A percentile compares a stretch with the other conserved stretches of the same genome.
Evolutionary conservation across 2,329 filamentous ascomycete species (phyloP).

Genomic region (Apiospora saccharicola): DNA sequence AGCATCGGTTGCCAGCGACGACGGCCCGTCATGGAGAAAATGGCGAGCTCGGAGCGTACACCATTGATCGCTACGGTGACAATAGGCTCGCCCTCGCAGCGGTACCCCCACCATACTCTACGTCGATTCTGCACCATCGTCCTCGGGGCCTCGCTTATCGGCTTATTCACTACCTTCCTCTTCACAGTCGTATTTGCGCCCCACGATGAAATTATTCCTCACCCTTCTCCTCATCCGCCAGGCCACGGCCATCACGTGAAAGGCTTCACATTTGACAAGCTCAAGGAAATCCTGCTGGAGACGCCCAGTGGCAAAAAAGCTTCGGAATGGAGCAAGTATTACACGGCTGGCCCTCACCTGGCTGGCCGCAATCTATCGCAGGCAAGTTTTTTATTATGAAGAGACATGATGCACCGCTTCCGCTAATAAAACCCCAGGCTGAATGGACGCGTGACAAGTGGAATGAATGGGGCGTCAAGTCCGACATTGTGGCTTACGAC

Average conservation of each 20-base stretch:
- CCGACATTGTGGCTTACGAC: constrained; percentile 74
- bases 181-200: constrained; percentile 45
- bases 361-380: constrained; percentile 81
- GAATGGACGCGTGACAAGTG: constrained; percentile 79
- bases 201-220: constrained; percentile 31
- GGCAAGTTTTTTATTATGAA: constrained; percentile 42
- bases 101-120: constrained; percentile 66
- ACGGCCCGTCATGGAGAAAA: constrained; percentile 31
- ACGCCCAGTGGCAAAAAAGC: constrained; percentile 65
- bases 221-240: constrained; percentile 37
- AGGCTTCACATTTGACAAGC: constrained; percentile 54
- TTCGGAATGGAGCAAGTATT: constrained; percentile 79
- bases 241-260: constrained; percentile 44
- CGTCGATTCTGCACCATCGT: constrained; percentile 73
- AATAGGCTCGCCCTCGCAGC: constrained; percentile 58
- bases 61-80: constrained; percentile 72
- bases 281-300: constrained; percentile 64
- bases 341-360: constrained; percentile 77
- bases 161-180: constrained; percentile 57
- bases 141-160: constrained; percentile 60
- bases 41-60: constrained; percentile 62
- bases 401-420: not conserved
- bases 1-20: constrained; percentile 14
- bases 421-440: constrained; percentile 51
- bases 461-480: constrained; percentile 73